phyloP scores from a whole-genome alignment of 768 basidiomycete genomes.

The Coprinellus micaceus region DNA sequence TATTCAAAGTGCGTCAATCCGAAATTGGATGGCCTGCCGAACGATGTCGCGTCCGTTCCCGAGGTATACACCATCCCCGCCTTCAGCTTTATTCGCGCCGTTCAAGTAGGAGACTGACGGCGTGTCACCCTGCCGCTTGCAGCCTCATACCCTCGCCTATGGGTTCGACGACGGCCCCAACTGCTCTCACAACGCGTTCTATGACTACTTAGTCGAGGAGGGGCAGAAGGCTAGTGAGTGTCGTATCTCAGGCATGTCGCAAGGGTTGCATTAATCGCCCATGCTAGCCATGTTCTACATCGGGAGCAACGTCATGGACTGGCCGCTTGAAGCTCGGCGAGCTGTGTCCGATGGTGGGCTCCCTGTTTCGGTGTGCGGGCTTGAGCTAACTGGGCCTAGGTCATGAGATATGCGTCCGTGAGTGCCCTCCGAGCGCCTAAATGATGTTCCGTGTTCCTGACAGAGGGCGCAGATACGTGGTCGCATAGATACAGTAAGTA shows the following conservation, averaged over 20 bases:
- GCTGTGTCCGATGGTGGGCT: conserved; percentile 45
- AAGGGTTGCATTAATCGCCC: background rate
- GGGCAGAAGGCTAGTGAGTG: conserved; percentile 60
- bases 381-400: conserved; percentile 22
- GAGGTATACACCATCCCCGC: conserved; percentile 31
- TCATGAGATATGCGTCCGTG: conserved; percentile 60
- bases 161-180: conserved; percentile 66
- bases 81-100: background rate
- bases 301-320: conserved; percentile 54
- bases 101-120: no score
- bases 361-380: background rate
- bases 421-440: conserved; percentile 25
- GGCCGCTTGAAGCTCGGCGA: conserved; percentile 54
- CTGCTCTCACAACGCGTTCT: conserved; percentile 62
- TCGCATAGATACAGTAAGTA: conserved; percentile 52
- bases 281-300: conserved; percentile 56
- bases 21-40: conserved; percentile 38
- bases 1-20: conserved; percentile 41
- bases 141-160: conserved; percentile 56
- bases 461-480: conserved; percentile 42
- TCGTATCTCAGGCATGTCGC: background rate
- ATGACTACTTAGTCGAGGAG: conserved; percentile 47
- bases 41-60: conserved; percentile 45
- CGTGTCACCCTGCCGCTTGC: no score
- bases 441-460: no score